Conservation (phyloP, 2,329 filamentous ascomycete species). For the Akanthomyces lecanii region DNA sequence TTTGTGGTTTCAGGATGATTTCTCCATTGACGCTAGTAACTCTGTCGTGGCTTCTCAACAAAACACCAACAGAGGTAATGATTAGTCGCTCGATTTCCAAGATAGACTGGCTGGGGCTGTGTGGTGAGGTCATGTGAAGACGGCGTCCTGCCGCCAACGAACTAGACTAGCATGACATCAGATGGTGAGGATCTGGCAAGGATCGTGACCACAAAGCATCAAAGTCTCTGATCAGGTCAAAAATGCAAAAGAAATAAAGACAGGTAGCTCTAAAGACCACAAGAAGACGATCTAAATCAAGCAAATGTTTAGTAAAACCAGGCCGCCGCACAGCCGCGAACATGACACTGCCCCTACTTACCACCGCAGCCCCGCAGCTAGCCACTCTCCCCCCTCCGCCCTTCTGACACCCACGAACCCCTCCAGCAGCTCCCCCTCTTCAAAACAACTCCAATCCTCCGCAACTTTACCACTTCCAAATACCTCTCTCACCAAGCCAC, state of each 20-base stretch:
- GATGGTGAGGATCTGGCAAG: neutral
- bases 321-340: neutral
- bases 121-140: conserved; percentile 11
- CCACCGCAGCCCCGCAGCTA: conserved; percentile 2
- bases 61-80: no score
- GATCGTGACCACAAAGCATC: neutral
- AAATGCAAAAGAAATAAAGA: no score
- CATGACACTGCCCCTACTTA: neutral
- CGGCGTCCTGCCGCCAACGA: neutral
- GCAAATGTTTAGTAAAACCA: neutral
- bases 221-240: no score
- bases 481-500: conserved; percentile 4
- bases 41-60: neutral
- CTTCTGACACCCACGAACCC: neutral
- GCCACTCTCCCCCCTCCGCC: conserved; percentile 2
- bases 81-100: no score
- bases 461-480: neutral
- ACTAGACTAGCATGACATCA: conserved; percentile 3
- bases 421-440: neutral
- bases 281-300: no score
- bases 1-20: neutral
- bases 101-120: neutral
- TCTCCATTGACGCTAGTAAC: neutral
- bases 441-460: neutral
- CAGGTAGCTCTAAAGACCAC: no score